Evolutionary conservation across 2,329 filamentous ascomycete genomes (phyloP).

Genomic region (Colletotrichum abscissum): DNA sequence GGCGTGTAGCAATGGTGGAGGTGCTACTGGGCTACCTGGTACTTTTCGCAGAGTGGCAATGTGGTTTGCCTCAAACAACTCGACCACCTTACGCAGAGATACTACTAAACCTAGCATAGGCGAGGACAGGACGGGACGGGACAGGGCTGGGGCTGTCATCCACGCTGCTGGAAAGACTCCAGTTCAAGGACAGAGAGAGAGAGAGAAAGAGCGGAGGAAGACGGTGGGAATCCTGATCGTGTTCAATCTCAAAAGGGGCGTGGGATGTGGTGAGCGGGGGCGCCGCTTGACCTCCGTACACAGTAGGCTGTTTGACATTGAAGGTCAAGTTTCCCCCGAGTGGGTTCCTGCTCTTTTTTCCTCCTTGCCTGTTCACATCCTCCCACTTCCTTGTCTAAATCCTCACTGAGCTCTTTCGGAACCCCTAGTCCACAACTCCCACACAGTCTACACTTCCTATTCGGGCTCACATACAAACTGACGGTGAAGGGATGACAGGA

Average conservation of each 20-base stretch:
- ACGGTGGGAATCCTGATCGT: not conserved
- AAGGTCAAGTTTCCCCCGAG: slow-evolving; percentile 39
- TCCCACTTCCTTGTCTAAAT: not conserved
- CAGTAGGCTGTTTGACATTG: slow-evolving; percentile 50
- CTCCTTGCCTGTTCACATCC: not conserved
- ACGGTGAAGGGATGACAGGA: slow-evolving; percentile 23
- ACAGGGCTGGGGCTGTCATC: not conserved
- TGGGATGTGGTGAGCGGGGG: slow-evolving; percentile 29
- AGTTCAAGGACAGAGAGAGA: slow-evolving; percentile 1
- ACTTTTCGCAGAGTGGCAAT: too few relatives aligned
- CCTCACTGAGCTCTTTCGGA: slow-evolving; percentile 4
- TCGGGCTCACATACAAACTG: slow-evolving; percentile 5
- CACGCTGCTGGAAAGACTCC: not conserved
- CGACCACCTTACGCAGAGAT: not conserved
- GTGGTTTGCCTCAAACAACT: slow-evolving; percentile 5
- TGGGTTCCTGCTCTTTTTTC: slow-evolving; percentile 3
- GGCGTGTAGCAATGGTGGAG: slow-evolving; percentile 29
- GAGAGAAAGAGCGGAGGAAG: slow-evolving; percentile 26
- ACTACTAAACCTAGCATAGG: slow-evolving; percentile 1
- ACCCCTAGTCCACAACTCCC: slow-evolving; percentile 17
- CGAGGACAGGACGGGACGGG: not conserved
- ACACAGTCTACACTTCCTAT: slow-evolving; percentile 30
- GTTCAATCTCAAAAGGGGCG: slow-evolving; percentile 1
- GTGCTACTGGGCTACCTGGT: not conserved
- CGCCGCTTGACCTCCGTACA: slow-evolving; percentile 42